A percentile compares a stretch with the other conserved stretches of the same genome.
phyloP scores from a whole-genome alignment of 345 rosid species.

The Adansonia digitata region DNA sequence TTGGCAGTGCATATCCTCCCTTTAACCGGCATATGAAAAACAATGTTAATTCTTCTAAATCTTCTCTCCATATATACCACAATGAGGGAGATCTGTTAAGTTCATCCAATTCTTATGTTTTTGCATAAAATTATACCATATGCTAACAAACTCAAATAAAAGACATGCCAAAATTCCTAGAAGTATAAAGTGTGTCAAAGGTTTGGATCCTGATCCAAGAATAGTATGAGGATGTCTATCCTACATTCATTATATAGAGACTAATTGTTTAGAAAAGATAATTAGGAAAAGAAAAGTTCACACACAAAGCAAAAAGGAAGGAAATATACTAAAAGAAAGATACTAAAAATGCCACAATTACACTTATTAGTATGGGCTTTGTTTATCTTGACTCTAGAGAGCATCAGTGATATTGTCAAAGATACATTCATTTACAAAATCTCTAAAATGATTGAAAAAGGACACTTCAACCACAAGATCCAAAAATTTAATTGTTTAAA shows the following conservation, averaged over 20 bases:
- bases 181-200: constrained; percentile 66
- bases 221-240: constrained; percentile 83
- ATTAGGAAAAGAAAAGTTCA: neutral
- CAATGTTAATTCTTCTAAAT: constrained; percentile 4
- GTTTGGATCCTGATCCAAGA: constrained; percentile 64
- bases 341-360: constrained; percentile 24
- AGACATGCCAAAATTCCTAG: constrained; percentile 76
- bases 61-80: neutral
- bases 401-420: constrained; percentile 67
- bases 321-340: constrained; percentile 1
- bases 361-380: constrained; percentile 82
- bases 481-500: neutral
- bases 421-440: constrained; percentile 66
- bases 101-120: neutral
- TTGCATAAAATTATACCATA: neutral
- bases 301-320: neutral
- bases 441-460: constrained; percentile 44
- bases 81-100: neutral
- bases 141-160: constrained; percentile 2
- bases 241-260: constrained; percentile 64
- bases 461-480: neutral
- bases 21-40: constrained; percentile 65
- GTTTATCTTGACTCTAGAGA: constrained; percentile 68
- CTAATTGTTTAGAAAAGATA: constrained; percentile 22
- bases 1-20: constrained; percentile 94